Base-by-base conservation (phyloP, 371 early-diverging fungal species). In the Apophysomyces ossiformis region DNA sequence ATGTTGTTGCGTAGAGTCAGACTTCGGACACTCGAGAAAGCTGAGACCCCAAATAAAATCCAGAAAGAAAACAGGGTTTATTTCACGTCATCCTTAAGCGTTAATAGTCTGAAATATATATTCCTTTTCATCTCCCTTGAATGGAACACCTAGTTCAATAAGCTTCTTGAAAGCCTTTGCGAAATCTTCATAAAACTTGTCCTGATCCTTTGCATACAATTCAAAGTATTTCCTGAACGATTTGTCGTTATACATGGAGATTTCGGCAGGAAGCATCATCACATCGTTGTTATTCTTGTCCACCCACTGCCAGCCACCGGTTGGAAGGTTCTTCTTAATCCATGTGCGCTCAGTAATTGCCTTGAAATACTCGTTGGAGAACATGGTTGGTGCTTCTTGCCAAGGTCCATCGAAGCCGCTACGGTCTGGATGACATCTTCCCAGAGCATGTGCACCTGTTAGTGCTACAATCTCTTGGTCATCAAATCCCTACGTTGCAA, bases 391-490 rank as follows among this genome's bases (percentile, higher is more conserved):
- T 5, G 91, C 87, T 70, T 90, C 87, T 62, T 91, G 92, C 97
- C 97, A 97, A 87, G 96, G 59, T 90, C 98, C 62, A 1, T 92
- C 91, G 68, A 85, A 97, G 15, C 98, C 98, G 66, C 89, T 89
- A 63, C 96, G 92, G 66, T 91, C 90, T 57, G 87, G 68, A 78
- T 98, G 98, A 84, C 96, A 96, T 65, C 97, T 88, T 18, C 98
- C 98, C n/a, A 98, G 76, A n/a, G 93, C 87, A 79, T 98, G 98
- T 39, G 93, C 97, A 37, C 98, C 98, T n/a, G 83, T 58, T 60
- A 98, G 86, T 11, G 96, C 96, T 61, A 93, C 93, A 71, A 96
- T 96, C 73, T 98, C 98, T 75, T 93, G 95, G 81, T 97, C 98
- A 79, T 93, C 88, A 80, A 97, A 95, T 45, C 95, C 94, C 78